Evolutionary conservation across 2,329 filamentous ascomycete species (phyloP).

Genomic region (Ophiocordyceps sinensis): DNA sequence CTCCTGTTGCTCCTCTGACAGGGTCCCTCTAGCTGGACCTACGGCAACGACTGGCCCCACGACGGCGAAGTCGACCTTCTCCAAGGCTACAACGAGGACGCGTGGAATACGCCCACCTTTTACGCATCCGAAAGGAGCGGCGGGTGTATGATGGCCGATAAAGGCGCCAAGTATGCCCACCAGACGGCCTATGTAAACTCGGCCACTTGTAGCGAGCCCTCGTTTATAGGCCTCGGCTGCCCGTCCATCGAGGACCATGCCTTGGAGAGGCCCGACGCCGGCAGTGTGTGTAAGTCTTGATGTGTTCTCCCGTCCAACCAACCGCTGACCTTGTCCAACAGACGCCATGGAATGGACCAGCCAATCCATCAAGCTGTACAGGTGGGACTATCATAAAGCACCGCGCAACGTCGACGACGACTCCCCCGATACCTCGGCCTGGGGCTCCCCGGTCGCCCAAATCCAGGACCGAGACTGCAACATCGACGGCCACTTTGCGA

Average conservation of each 20-base stretch:
- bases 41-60: conserved; percentile 40
- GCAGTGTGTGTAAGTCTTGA: conserved; percentile 25
- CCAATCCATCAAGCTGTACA: conserved; percentile 26
- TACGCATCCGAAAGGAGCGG: conserved; percentile 31
- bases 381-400: conserved; percentile 16
- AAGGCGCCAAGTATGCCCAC: too few relatives aligned
- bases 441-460: conserved; percentile 49
- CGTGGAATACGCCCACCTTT: conserved; percentile 41
- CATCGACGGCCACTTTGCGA: conserved; percentile 45
- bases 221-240: conserved; percentile 22
- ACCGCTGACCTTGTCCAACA: too few relatives aligned
- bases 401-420: conserved; percentile 21
- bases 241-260: conserved; percentile 21
- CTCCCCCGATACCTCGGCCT: conserved; percentile 44
- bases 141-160: conserved; percentile 18
- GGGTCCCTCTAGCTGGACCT: conserved; percentile 25
- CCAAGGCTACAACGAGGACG: conserved; percentile 46
- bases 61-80: conserved; percentile 55
- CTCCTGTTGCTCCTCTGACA: background rate
- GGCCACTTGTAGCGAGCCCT: conserved; percentile 23
- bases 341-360: conserved; percentile 28
- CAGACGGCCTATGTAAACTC: conserved; percentile 18
- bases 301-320: too few relatives aligned
- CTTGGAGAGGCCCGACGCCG: conserved; percentile 5
- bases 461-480: conserved; percentile 48